phyloP scores from a whole-genome alignment of 2,329 filamentous ascomycete species.

The Fusarium euwallaceae region DNA sequence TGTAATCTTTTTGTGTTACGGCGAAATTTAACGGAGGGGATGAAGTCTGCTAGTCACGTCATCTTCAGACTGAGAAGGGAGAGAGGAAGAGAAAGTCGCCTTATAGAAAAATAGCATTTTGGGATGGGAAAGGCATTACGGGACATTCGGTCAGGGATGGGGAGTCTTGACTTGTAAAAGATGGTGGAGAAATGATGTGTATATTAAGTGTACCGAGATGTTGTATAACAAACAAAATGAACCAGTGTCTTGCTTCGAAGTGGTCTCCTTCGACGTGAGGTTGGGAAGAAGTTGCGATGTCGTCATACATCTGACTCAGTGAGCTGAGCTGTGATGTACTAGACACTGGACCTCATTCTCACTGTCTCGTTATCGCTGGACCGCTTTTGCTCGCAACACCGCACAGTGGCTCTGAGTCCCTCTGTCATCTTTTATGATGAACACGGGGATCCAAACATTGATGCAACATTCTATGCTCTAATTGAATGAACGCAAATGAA shows the following conservation, averaged over 20 bases:
- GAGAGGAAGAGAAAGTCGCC: slow-evolving; percentile 6
- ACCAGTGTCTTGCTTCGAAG: background rate
- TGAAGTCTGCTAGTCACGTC: slow-evolving; percentile 19
- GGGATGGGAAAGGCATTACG: slow-evolving; percentile 14
- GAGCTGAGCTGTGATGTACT: too few species aligned
- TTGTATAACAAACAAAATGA: slow-evolving; percentile 38
- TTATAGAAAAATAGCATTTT: slow-evolving; percentile 36
- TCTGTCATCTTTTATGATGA: background rate
- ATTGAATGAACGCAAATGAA: background rate
- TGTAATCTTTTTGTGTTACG: slow-evolving; percentile 42
- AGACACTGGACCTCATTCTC: background rate
- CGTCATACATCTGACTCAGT: background rate
- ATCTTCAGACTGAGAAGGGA: slow-evolving; percentile 29
- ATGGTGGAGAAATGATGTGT: slow-evolving; percentile 27
- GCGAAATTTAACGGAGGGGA: slow-evolving; percentile 5
- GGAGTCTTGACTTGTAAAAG: slow-evolving; percentile 33
- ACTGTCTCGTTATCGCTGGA: background rate
- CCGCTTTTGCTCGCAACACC: background rate
- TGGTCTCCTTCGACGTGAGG: background rate
- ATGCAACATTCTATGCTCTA: background rate
- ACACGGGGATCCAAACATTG: background rate
- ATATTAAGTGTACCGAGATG: slow-evolving; percentile 37
- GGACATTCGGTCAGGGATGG: slow-evolving; percentile 7
- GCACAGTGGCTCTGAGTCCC: background rate
- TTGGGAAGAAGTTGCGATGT: background rate